A percentile compares a stretch with the other conserved stretches of the same genome.
Conservation (phyloP, 164 flowering plant species). For the Tinospora cordifolia region DNA sequence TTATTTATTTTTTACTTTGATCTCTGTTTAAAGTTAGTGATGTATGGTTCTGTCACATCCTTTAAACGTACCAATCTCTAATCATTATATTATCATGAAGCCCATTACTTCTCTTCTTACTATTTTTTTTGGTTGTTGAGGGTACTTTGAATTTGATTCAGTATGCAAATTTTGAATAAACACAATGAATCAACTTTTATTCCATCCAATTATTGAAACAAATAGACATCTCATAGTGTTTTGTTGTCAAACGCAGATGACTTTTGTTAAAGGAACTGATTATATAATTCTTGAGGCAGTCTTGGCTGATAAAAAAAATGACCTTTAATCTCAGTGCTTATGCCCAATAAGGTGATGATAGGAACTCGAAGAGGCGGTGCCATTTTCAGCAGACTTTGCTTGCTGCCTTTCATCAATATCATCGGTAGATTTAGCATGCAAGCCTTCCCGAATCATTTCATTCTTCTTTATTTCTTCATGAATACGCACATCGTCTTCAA, state of each 20-base stretch:
- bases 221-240: not conserved
- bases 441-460: slow-evolving; percentile 18
- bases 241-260: not conserved
- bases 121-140: not conserved
- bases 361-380: slow-evolving; percentile 21
- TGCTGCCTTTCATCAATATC: slow-evolving; percentile 15
- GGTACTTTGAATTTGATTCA: not conserved
- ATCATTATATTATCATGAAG: not conserved
- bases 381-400: slow-evolving; percentile 12
- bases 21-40: too few species aligned
- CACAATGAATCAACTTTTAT: not conserved
- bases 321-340: slow-evolving; percentile 17
- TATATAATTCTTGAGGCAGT: not conserved
- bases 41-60: too few species aligned
- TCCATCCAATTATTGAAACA: not conserved
- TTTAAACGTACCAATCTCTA: too few species aligned
- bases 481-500: slow-evolving; percentile 45
- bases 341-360: slow-evolving; percentile 18
- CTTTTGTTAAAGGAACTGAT: not conserved
- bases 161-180: not conserved
- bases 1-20: too few species aligned
- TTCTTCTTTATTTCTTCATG: slow-evolving; percentile 40
- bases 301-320: slow-evolving; percentile 2
- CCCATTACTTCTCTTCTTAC: not conserved
- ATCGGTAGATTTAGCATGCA: slow-evolving; percentile 7